Conservation (phyloP, 805 yeast genomes). For the Zygosaccharomyces bisporus region DNA sequence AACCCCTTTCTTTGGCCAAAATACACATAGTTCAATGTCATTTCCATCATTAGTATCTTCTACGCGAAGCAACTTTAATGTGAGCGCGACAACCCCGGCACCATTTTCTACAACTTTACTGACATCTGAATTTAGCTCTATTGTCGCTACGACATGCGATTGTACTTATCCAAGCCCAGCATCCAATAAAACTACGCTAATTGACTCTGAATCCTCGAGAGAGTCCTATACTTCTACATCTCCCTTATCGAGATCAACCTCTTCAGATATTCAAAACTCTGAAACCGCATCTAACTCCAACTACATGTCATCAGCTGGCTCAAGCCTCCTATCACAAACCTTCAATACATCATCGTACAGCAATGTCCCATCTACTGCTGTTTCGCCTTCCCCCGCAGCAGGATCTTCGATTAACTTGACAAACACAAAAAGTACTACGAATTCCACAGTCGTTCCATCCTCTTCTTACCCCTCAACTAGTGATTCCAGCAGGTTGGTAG, state of each 20-base stretch:
- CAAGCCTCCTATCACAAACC: too few relatives aligned
- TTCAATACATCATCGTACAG: too few relatives aligned
- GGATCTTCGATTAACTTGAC: background rate
- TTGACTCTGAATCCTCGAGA: too few relatives aligned
- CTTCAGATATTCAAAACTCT: too few relatives aligned
- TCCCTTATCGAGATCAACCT: too few relatives aligned
- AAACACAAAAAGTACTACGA: background rate
- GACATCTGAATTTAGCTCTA: slow-evolving; percentile 5
- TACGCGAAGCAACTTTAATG: background rate
- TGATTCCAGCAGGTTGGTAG: background rate
- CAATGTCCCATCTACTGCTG: background rate
- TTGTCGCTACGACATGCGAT: slow-evolving; percentile 4
- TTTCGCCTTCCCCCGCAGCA: background rate
- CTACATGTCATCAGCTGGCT: slow-evolving; percentile 2
- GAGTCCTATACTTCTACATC: too few relatives aligned
- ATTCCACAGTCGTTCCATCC: background rate
- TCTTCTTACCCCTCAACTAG: background rate
- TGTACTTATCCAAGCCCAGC: slow-evolving; percentile 5
- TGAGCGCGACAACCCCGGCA: background rate
- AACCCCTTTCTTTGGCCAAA: slow-evolving; percentile 8
- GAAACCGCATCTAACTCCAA: too few relatives aligned
- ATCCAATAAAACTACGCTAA: too few relatives aligned
- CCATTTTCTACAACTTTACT: background rate
- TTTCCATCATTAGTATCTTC: background rate
- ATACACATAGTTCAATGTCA: background rate